phyloP scores from a whole-genome alignment of 768 basidiomycete genomes.

The Rhizopogon vesiculosus region DNA sequence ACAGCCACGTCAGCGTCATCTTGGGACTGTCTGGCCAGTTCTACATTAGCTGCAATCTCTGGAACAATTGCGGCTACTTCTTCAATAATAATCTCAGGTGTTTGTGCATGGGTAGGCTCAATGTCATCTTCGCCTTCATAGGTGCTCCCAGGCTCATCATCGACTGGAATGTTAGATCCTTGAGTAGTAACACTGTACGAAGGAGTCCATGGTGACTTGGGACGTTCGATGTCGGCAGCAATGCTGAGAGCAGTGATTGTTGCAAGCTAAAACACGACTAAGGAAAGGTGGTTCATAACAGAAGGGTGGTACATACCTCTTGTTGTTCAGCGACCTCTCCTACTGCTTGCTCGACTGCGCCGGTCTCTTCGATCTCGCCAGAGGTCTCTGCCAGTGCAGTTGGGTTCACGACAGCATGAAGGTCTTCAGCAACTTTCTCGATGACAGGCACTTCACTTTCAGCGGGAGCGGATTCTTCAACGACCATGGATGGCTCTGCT shows the following conservation, averaged over 20 bases:
- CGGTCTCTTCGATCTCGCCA: background rate
- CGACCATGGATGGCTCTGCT: background rate
- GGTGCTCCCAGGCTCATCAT: slow-evolving; percentile 5
- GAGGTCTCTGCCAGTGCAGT: background rate
- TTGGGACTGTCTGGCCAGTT: background rate
- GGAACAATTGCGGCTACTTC: background rate
- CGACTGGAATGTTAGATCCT: slow-evolving; percentile 26
- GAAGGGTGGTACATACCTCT: background rate
- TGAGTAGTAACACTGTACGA: slow-evolving; percentile 48
- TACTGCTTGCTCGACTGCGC: background rate
- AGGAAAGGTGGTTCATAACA: background rate
- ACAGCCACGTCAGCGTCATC: background rate
- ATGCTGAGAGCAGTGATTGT: background rate
- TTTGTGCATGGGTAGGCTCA: background rate
- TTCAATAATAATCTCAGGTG: slow-evolving; percentile 1
- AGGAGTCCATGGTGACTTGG: slow-evolving; percentile 48
- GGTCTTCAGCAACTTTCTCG: background rate
- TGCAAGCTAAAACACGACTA: background rate
- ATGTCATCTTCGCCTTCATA: background rate
- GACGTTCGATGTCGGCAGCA: slow-evolving; percentile 30
- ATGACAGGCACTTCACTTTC: background rate
- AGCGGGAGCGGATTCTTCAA: background rate
- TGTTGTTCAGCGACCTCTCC: slow-evolving; percentile 1
- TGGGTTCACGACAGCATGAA: no score
- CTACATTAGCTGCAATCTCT: background rate